Evolutionary conservation across 116 monocot species (phyloP).

Genomic region (Dioscorea cayenensis): DNA sequence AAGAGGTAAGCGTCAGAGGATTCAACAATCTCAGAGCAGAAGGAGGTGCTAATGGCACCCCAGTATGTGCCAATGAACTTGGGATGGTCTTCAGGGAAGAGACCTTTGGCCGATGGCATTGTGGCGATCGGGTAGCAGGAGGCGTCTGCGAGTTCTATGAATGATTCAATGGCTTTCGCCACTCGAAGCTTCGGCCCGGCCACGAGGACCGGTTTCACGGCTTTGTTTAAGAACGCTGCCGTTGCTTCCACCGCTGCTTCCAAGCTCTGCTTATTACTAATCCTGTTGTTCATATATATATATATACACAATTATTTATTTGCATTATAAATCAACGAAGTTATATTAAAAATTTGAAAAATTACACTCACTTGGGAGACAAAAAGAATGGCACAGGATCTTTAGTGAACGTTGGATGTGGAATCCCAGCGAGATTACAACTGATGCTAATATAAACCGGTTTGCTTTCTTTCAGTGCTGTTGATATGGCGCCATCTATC

Average conservation of each 20-base stretch:
- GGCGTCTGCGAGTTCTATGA: conserved; percentile 37
- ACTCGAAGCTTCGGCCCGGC: conserved; percentile 52
- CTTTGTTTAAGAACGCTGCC: conserved; percentile 49
- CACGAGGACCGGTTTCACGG: conserved; percentile 53
- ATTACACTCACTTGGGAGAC: conserved; percentile 37
- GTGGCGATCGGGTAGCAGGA: conserved; percentile 33
- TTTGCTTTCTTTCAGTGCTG: conserved; percentile 84
- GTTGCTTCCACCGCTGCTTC: conserved; percentile 52
- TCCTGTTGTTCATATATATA: conserved; percentile 8
- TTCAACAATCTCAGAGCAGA: conserved; percentile 53
- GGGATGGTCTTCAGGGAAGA: conserved; percentile 38
- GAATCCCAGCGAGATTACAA: conserved; percentile 69
- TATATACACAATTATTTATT: too few species aligned
- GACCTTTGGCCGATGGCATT: conserved; percentile 46
- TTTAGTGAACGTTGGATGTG: conserved; percentile 65
- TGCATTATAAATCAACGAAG: too few species aligned
- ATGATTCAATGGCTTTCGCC: conserved; percentile 32
- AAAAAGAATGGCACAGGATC: conserved; percentile 80
- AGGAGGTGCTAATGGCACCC: conserved; percentile 52
- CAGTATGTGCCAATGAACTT: conserved; percentile 57
- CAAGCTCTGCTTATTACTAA: conserved; percentile 35
- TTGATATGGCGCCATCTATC: conserved; percentile 75
- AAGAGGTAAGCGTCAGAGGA: conserved; percentile 56
- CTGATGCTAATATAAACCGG: conserved; percentile 81
- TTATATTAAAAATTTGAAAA: neutral